Conservation (phyloP, 176 grass and related monocot genomes). For the Oryza glaberrima region DNA sequence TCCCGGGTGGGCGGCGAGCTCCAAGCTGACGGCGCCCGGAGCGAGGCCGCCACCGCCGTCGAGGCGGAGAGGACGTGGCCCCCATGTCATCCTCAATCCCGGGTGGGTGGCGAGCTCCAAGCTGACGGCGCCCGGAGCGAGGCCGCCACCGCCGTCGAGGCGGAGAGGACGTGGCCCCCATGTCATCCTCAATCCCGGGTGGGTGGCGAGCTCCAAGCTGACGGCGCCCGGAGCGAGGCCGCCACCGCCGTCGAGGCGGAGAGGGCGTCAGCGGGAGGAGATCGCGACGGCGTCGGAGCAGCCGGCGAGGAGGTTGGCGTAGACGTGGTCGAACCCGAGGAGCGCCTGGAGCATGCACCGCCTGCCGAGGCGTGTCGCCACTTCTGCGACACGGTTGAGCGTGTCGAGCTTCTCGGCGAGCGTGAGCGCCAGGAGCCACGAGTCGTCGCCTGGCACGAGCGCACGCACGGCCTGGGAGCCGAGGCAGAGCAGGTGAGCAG, state of each 20-base stretch:
- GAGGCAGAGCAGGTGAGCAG: constrained; percentile 56
- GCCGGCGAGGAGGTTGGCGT: constrained; percentile 82
- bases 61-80: too few relatives aligned
- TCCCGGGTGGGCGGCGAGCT: too few relatives aligned
- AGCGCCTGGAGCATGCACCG: constrained; percentile 54
- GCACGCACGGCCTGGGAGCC: constrained; percentile 67
- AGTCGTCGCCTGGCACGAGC: constrained; percentile 77
- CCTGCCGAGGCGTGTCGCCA: constrained; percentile 56
- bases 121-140: too few relatives aligned
- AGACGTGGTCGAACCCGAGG: constrained; percentile 87
- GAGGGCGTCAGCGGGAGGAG: constrained; percentile 36
- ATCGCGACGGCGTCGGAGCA: constrained; percentile 33
- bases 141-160: too few relatives aligned
- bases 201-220: too few relatives aligned
- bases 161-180: background rate
- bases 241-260: too few relatives aligned
- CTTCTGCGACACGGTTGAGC: constrained; percentile 80
- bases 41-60: too few relatives aligned
- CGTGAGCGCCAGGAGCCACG: constrained; percentile 69
- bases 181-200: too few relatives aligned
- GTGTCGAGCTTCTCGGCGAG: constrained; percentile 92
- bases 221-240: too few relatives aligned
- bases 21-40: too few relatives aligned
- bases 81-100: too few relatives aligned
- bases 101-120: too few relatives aligned